Conservation (phyloP, 2,329 filamentous ascomycete genomes). For the Dryadomyces sulphureus region DNA sequence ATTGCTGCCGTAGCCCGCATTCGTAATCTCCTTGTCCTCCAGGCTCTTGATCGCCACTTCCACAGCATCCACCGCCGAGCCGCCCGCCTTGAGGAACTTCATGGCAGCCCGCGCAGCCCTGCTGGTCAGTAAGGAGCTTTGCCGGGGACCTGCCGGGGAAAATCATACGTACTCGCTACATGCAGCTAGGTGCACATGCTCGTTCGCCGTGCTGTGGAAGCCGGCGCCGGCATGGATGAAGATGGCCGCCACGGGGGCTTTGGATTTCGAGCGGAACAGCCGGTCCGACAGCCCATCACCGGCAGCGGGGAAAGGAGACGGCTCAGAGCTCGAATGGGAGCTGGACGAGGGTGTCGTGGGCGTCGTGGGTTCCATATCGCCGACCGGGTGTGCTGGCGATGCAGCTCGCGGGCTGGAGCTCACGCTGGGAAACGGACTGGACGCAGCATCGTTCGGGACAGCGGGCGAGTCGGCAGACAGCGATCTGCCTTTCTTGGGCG, state of each 20-base stretch:
- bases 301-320: neutral
- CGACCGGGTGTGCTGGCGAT: neutral
- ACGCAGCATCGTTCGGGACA: neutral
- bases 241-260: constrained; percentile 40
- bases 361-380: neutral
- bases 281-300: constrained; percentile 14
- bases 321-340: neutral
- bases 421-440: constrained; percentile 9
- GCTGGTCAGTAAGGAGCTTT: constrained; percentile 5
- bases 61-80: constrained; percentile 71
- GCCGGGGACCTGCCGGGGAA: too few species aligned
- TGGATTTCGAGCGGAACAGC: constrained; percentile 12
- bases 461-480: neutral
- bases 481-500: neutral
- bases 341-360: neutral
- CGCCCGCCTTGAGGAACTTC: constrained; percentile 63
- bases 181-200: constrained; percentile 67
- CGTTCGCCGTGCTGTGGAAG: constrained; percentile 80
- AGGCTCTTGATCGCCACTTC: constrained; percentile 78
- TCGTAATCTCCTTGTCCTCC: constrained; percentile 91
- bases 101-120: constrained; percentile 79
- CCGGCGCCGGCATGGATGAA: constrained; percentile 94
- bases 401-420: constrained; percentile 3
- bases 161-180: constrained; percentile 62
- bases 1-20: constrained; percentile 92